A percentile compares a stretch with the other conserved stretches of the same genome.
Evolutionary conservation across 495 filamentous ascomycete genomes (phyloP).

Genomic region (Pyrenula massariospora): DNA sequence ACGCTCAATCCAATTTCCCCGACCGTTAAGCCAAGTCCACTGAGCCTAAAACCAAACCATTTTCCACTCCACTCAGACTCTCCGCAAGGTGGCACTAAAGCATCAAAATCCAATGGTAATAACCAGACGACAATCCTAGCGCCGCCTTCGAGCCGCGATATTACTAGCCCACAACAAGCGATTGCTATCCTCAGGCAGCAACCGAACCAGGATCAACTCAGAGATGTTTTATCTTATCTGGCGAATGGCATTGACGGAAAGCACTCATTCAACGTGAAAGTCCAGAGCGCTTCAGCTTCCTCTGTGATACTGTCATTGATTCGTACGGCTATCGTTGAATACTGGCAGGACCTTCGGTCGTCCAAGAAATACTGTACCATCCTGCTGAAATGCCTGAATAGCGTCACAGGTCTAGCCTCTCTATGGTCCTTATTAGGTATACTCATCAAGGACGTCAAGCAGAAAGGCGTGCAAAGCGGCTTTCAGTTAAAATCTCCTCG

Average conservation of each 20-base stretch:
- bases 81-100: background rate
- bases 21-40: background rate
- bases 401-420: constrained; percentile 60
- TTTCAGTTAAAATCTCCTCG: constrained; percentile 19
- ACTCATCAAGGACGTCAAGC: constrained; percentile 30
- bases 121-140: background rate
- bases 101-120: background rate
- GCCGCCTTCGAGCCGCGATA: background rate
- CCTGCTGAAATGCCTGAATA: constrained; percentile 58
- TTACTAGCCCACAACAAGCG: background rate
- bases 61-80: background rate
- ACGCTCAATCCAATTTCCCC: background rate
- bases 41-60: background rate
- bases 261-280: constrained; percentile 42
- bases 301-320: constrained; percentile 63
- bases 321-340: constrained; percentile 58
- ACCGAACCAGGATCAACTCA: background rate
- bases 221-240: background rate
- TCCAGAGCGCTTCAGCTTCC: constrained; percentile 51
- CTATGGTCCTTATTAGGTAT: constrained; percentile 50
- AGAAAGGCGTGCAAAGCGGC: background rate
- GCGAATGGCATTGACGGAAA: background rate
- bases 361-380: constrained; percentile 26
- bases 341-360: constrained; percentile 49
- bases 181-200: background rate